phyloP scores from a whole-genome alignment of 176 grass and related monocot genomes.

The Tuctoria greenei region DNA sequence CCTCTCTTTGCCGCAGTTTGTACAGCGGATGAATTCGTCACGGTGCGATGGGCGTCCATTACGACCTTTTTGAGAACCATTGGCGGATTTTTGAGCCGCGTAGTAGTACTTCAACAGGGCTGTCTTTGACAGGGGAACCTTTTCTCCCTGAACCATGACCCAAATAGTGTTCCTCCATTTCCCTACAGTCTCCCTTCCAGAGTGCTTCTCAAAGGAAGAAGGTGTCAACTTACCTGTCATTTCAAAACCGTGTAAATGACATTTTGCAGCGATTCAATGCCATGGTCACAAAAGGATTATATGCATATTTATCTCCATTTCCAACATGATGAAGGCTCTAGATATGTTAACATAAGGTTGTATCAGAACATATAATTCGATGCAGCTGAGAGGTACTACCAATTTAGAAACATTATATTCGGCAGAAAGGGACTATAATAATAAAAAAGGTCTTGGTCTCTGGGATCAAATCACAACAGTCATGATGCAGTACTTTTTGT shows the following conservation, averaged over 20 bases:
- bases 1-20: constrained; percentile 73
- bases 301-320: neutral
- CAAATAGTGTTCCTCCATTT: constrained; percentile 98
- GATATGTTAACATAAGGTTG: constrained; percentile 4
- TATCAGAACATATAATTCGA: neutral
- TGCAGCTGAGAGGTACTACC: neutral
- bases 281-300: neutral
- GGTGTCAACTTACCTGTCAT: constrained; percentile 85
- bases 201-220: constrained; percentile 97
- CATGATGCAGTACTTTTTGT: neutral
- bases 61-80: constrained; percentile 61
- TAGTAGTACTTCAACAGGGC: constrained; percentile 84
- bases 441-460: neutral
- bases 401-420: neutral
- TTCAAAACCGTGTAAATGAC: constrained; percentile 1
- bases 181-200: constrained; percentile 75
- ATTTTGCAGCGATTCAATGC: neutral
- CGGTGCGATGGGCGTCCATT: constrained; percentile 70
- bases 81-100: constrained; percentile 53
- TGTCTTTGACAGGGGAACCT: constrained; percentile 78
- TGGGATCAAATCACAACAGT: neutral
- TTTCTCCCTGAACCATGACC: constrained; percentile 88
- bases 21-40: constrained; percentile 85
- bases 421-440: neutral
- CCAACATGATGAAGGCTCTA: neutral